These are phyloP conservation scores for Fusarium sp. DNA, from an alignment of 2,329 filamentous ascomycete species.

Conservation along the genomic window DNA sequence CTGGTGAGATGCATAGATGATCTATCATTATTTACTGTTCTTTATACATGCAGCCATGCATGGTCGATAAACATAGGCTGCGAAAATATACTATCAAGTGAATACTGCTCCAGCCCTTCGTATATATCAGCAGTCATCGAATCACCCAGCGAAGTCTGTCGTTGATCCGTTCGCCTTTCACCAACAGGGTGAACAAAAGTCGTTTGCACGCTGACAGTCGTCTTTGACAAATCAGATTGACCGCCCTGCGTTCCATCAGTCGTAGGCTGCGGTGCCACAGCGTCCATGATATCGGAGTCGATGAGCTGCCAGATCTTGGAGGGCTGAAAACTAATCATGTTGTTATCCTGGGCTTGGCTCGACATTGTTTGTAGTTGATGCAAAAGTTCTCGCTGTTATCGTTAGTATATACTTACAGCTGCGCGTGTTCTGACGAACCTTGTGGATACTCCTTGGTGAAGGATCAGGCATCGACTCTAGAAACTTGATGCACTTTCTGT, in stretches of 20 bases:
- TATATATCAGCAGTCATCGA: constrained; percentile 5
- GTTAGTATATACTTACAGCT: background rate
- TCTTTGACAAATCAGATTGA: constrained; percentile 15
- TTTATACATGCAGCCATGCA: constrained; percentile 27
- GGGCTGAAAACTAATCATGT: constrained; percentile 31
- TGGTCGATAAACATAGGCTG: constrained; percentile 34
- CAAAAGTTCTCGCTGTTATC: background rate
- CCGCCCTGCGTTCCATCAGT: background rate
- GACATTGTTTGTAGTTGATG: constrained; percentile 30
- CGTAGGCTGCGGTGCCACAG: constrained; percentile 7
- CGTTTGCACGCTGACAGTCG: constrained; percentile 22
- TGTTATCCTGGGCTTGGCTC: constrained; percentile 25
- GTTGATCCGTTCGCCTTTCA: background rate
- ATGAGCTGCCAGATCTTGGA: constrained; percentile 32
- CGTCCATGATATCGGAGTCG: constrained; percentile 25
- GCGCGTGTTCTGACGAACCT: background rate
- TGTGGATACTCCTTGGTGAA: constrained; percentile 13
- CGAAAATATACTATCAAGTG: constrained; percentile 31
- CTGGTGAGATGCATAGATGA: background rate
- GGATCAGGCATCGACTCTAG: constrained; percentile 28
- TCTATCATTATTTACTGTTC: background rate
- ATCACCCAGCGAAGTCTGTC: background rate
- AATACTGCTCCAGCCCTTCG: constrained; percentile 24
- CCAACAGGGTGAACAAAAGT: constrained; percentile 26
- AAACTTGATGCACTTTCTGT: constrained; percentile 23